Base-by-base conservation (phyloP, 352 stramenopile species). In the Phytophthora sp. region DNA sequence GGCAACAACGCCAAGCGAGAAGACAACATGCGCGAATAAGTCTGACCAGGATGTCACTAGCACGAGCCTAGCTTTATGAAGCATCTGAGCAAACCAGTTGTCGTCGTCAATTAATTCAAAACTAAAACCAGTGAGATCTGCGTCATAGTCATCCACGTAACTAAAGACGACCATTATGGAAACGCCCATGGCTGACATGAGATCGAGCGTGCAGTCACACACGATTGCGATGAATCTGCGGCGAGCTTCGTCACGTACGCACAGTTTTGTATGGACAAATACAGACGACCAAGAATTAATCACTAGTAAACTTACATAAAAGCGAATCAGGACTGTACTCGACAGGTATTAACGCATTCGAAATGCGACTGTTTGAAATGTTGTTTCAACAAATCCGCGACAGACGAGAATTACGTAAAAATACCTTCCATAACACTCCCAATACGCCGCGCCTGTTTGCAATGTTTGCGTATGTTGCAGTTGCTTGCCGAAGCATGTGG, bases 261-360 rank as follows among this genome's bases (percentile, higher is more conserved):
- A 55, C 8, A 39, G 18, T 20, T 37, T 37, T 5, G 44, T 32
- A 31, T 70, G 41, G 1, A 72, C 30, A 0, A 72, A 8, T 0
- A 55, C 26, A 5, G 53, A 42, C 2, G 48, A 52, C 56, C 57
- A 72, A 38, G 51, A 72, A 13, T 68, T 72, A 1, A 56, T 20
- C n/a, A 70, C 44, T 8, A 79, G 18, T 1, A 79, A 24, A n/a
- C 20, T 31, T 3, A 70, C 62, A 15, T 66, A 73, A 15, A 76
- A 52, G 0, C 54, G 48, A 41, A 76, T 72, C 17, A 79, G 45
- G 41, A 63, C 55, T 7, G 50, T n/a, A 4, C 34, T 53, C 12
- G 63, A 21, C 13, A 72, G 46, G 23, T 55, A 56, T 21, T 50
- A 42, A 27, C 63, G 67, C 50, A 72, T 68, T 10, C 41, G 38